These are phyloP conservation scores for Alternaria sp. DNA, from an alignment of 2,329 filamentous ascomycete genomes.

Conservation along the genomic window DNA sequence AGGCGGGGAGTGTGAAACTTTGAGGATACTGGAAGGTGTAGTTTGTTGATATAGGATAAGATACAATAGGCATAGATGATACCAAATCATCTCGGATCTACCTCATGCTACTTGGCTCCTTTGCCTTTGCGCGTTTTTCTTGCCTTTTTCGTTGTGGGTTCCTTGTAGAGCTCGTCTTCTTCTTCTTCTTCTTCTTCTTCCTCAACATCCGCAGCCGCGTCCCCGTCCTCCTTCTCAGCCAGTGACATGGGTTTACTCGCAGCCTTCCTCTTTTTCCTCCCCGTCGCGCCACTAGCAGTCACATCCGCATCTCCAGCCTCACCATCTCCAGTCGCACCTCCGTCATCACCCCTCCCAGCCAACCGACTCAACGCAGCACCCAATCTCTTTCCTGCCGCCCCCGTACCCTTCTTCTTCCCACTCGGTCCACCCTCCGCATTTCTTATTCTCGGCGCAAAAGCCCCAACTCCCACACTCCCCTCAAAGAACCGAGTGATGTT, in stretches of 20 bases:
- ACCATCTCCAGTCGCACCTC: slow-evolving; percentile 31
- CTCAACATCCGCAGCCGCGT: slow-evolving; percentile 18
- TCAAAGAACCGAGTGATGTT: slow-evolving; percentile 96
- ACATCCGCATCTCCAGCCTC: slow-evolving; percentile 25
- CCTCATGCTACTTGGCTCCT: slow-evolving; percentile 1
- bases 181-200: slow-evolving; percentile 35
- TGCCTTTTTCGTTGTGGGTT: slow-evolving; percentile 43
- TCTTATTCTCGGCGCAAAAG: slow-evolving; percentile 74
- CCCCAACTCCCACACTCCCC: slow-evolving; percentile 74
- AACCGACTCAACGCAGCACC: slow-evolving; percentile 46
- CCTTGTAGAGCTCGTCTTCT: slow-evolving; percentile 37
- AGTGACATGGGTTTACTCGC: slow-evolving; percentile 23
- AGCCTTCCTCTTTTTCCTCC: slow-evolving; percentile 36
- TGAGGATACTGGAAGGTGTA: slow-evolving; percentile 14
- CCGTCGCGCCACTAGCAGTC: slow-evolving; percentile 14
- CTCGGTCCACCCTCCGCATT: slow-evolving; percentile 65
- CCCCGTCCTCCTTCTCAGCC: slow-evolving; percentile 24
- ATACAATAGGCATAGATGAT: slow-evolving; percentile 5
- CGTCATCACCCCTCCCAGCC: slow-evolving; percentile 38
- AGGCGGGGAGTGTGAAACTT: slow-evolving; percentile 42
- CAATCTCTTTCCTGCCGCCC: slow-evolving; percentile 44
- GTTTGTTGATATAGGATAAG: slow-evolving; percentile 1
- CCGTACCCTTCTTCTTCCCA: slow-evolving; percentile 52
- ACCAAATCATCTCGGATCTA: neutral
- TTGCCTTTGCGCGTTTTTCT: slow-evolving; percentile 29